phyloP scores from a whole-genome alignment of 2,329 filamentous ascomycete genomes.

The Verticillium tricorpus region DNA sequence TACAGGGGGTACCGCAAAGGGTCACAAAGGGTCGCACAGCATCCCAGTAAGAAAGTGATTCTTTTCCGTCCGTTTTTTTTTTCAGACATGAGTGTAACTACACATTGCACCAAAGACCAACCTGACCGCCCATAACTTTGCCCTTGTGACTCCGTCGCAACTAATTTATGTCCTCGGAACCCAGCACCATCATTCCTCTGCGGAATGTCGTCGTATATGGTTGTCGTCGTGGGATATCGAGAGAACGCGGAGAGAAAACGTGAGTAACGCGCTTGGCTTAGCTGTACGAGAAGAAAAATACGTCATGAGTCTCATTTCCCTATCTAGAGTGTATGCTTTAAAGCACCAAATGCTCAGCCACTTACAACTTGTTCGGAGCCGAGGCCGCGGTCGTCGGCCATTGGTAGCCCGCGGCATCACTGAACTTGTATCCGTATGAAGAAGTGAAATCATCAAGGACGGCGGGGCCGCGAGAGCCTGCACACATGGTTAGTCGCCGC shows the following conservation, averaged over 20 bases:
- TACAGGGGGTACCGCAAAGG: not conserved
- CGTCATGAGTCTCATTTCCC: slow-evolving; percentile 12
- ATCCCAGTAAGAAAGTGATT: not conserved
- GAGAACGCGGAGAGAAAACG: not conserved
- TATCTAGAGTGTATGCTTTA: slow-evolving; percentile 5
- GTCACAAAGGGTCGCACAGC: not conserved
- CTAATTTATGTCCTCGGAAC: not conserved
- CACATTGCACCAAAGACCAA: not conserved
- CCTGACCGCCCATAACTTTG: not conserved
- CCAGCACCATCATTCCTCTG: not conserved
- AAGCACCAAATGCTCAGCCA: slow-evolving; percentile 14
- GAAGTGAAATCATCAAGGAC: slow-evolving; percentile 97
- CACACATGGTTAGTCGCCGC: not conserved
- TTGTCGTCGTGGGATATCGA: not conserved
- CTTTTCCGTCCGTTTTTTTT: not conserved
- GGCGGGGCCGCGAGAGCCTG: slow-evolving; percentile 92
- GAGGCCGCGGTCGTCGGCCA: slow-evolving; percentile 77
- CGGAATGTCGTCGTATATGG: not conserved
- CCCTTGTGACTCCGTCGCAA: not conserved
- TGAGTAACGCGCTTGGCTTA: slow-evolving; percentile 6
- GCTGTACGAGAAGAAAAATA: slow-evolving; percentile 5
- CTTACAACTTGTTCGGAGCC: slow-evolving; percentile 75
- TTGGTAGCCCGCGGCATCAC: slow-evolving; percentile 91
- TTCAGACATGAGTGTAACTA: not conserved
- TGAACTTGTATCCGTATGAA: slow-evolving; percentile 98